phyloP scores from a whole-genome alignment of 2,329 filamentous ascomycete species.

The Colletotrichum sp. region DNA sequence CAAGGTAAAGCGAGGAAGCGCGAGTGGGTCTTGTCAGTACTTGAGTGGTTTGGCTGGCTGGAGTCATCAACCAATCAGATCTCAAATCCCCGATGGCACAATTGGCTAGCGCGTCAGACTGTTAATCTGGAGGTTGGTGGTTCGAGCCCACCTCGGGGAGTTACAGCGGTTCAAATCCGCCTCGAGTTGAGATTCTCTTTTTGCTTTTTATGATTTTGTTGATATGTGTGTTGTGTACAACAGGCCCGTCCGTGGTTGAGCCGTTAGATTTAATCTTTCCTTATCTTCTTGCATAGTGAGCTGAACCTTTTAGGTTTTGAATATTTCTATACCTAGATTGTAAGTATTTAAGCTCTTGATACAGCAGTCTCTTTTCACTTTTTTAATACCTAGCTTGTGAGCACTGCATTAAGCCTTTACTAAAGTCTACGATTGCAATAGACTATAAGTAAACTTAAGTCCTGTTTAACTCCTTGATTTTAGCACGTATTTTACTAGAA shows the following conservation, averaged over 20 bases:
- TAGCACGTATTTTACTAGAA: neutral
- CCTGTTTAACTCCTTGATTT: neutral
- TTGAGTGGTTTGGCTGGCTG: rapidly evolving
- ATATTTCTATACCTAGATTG: too few relatives aligned
- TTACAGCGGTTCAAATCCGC: neutral
- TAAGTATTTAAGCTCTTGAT: too few relatives aligned
- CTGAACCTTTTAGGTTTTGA: too few relatives aligned
- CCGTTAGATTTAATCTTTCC: too few relatives aligned
- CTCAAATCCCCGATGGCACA: slow-evolving; percentile 20
- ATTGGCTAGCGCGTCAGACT: slow-evolving; percentile 22
- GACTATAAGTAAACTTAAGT: rapidly evolving
- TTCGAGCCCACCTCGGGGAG: slow-evolving; percentile 22
- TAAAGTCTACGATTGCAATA: too few relatives aligned
- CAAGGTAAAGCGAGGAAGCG: too few relatives aligned
- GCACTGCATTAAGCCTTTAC: too few relatives aligned
- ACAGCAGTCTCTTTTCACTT: too few relatives aligned
- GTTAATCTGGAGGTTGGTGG: slow-evolving; percentile 22
- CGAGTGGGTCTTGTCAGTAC: too few relatives aligned
- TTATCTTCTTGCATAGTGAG: too few relatives aligned
- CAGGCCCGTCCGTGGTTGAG: neutral
- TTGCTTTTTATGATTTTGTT: neutral
- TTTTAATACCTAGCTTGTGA: too few relatives aligned
- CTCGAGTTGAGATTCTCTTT: rapidly evolving
- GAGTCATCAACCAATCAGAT: neutral
- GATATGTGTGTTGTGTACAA: too few relatives aligned